phyloP scores from a whole-genome alignment of 2,329 filamentous ascomycete species.

The Xylariaceae sp. region DNA sequence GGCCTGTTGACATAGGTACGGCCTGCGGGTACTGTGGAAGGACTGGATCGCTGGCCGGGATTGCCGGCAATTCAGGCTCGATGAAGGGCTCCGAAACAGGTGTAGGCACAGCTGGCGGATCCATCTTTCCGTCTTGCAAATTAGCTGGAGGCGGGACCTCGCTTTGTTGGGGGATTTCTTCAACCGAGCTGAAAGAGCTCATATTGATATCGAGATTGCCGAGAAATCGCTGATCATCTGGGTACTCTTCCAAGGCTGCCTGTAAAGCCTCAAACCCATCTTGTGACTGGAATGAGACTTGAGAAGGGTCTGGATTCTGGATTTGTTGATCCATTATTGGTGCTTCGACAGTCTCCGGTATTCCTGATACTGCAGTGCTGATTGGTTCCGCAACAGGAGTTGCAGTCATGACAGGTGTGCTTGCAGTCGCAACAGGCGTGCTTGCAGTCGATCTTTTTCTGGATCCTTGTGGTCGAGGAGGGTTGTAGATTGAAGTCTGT shows the following conservation, averaged over 20 bases:
- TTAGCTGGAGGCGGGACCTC: background rate
- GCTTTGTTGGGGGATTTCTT: conserved; percentile 15
- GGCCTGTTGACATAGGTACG: conserved; percentile 35
- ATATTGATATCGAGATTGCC: conserved; percentile 16
- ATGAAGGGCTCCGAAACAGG: conserved; percentile 19
- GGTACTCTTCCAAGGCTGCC: conserved; percentile 19
- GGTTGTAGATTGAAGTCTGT: conserved; percentile 40
- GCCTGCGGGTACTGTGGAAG: conserved; percentile 30
- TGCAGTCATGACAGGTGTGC: conserved; percentile 16
- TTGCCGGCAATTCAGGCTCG: conserved; percentile 31
- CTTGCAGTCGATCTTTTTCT: conserved; percentile 14
- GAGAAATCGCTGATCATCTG: conserved; percentile 21
- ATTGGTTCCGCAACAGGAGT: conserved; percentile 2
- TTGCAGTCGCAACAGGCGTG: conserved; percentile 13
- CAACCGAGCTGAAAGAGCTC: conserved; percentile 18
- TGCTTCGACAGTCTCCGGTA: conserved; percentile 2
- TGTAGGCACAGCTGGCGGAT: conserved; percentile 21
- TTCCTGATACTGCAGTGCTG: background rate
- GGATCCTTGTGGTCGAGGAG: conserved; percentile 26
- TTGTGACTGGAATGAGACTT: conserved; percentile 9
- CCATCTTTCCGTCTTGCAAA: conserved; percentile 16
- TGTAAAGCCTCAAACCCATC: conserved; percentile 22
- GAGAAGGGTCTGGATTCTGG: conserved; percentile 8
- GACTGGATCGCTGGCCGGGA: conserved; percentile 46
- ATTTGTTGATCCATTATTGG: conserved; percentile 17